These are phyloP conservation scores for Zymoseptoria brevis DNA, from an alignment of 2,329 filamentous ascomycete species.

Conservation along the genomic window DNA sequence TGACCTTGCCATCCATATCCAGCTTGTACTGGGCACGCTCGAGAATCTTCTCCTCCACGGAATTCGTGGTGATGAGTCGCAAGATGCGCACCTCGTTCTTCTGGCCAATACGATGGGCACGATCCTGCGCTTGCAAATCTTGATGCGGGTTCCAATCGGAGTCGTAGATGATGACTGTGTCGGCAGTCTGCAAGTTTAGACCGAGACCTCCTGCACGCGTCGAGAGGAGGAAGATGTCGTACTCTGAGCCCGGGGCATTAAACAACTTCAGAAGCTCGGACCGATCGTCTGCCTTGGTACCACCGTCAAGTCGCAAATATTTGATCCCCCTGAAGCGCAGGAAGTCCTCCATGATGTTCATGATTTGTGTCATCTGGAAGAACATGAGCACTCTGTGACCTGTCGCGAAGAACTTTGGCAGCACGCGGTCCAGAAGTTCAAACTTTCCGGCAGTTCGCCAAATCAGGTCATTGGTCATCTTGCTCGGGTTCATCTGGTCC, in stretches of 20 bases:
- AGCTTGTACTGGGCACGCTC: constrained; percentile 96
- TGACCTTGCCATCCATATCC: constrained; percentile 99
- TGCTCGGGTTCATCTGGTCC: constrained; percentile 91
- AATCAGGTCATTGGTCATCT: constrained; percentile 80
- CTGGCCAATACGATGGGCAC: constrained; percentile 98
- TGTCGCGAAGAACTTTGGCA: constrained; percentile 86
- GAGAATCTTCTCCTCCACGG: constrained; percentile 96
- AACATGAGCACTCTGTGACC: constrained; percentile 98
- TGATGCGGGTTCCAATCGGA: constrained; percentile 99
- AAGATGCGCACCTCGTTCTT: constrained; percentile 99
- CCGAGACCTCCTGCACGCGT: constrained; percentile 96
- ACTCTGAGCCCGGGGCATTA: constrained; percentile 82
- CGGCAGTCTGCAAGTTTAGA: constrained; percentile 92
- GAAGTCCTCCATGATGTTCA: constrained; percentile 99
- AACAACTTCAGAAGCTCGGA: constrained; percentile 83
- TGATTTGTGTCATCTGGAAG: constrained; percentile 99
- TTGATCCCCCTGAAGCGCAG: constrained; percentile 72
- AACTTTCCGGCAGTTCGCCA: constrained; percentile 98
- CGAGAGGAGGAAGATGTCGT: constrained; percentile 97
- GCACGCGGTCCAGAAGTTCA: constrained; percentile 80
- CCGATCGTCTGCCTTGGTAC: constrained; percentile 94
- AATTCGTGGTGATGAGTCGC: constrained; percentile 90
- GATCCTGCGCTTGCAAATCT: constrained; percentile 97
- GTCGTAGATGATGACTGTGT: constrained; percentile 99
- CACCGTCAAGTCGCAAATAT: constrained; percentile 90